phyloP scores from a whole-genome alignment of 1,284 basidiomycete genomes.

The Phenoliferia sp. region DNA sequence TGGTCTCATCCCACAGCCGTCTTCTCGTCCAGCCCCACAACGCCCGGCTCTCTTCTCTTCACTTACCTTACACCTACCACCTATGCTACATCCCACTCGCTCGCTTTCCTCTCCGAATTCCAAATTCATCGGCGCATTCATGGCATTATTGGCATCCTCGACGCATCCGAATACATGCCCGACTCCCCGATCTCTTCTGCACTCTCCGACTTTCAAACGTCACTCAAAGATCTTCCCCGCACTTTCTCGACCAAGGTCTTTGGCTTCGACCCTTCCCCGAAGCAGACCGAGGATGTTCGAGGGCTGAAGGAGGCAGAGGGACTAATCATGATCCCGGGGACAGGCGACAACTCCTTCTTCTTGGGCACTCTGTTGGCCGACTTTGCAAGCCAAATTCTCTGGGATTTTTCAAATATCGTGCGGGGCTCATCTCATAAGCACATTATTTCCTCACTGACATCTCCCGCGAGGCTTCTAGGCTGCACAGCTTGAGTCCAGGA shows the following conservation, averaged over 20 bases:
- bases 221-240: slow-evolving; percentile 39
- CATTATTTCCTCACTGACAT: not conserved
- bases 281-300: slow-evolving; percentile 59
- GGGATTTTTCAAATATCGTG: slow-evolving; percentile 68
- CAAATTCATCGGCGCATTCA: slow-evolving; percentile 71
- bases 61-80: slow-evolving; percentile 65
- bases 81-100: slow-evolving; percentile 54
- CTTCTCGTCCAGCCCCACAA: slow-evolving; percentile 72
- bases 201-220: slow-evolving; percentile 21
- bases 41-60: slow-evolving; percentile 67
- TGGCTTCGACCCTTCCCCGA: slow-evolving; percentile 69
- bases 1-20: slow-evolving; percentile 51
- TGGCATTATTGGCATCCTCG: slow-evolving; percentile 70
- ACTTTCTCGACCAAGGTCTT: slow-evolving; percentile 53
- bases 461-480: slow-evolving; percentile 13
- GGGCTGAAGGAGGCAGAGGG: slow-evolving; percentile 58
- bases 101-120: slow-evolving; percentile 52
- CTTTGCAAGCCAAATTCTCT: slow-evolving; percentile 74
- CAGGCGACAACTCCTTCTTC: slow-evolving; percentile 68
- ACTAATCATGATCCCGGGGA: slow-evolving; percentile 65
- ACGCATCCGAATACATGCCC: slow-evolving; percentile 48
- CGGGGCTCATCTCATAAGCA: too few relatives aligned
- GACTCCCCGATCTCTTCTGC: slow-evolving; percentile 11
- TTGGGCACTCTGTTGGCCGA: slow-evolving; percentile 79
- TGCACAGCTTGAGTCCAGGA: slow-evolving; percentile 33